These are phyloP conservation scores for Colletotrichum phormii DNA, from an alignment of 2,329 filamentous ascomycete species.

Conservation along the genomic window DNA sequence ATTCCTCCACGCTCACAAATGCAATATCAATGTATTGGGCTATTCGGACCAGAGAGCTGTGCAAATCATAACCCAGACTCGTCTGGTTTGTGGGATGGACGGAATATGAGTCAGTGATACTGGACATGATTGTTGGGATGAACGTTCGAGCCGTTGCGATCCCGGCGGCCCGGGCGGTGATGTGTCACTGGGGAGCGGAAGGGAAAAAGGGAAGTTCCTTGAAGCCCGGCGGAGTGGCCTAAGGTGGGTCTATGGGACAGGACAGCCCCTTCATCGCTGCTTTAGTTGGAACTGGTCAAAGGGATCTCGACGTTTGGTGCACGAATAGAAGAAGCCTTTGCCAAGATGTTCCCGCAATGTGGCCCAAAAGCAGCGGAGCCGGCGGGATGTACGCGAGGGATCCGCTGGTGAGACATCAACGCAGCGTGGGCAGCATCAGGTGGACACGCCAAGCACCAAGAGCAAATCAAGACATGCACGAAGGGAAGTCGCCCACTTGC, in stretches of 20 bases:
- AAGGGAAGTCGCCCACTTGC: not conserved
- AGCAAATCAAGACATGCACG: not conserved
- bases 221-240: not conserved
- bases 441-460: not conserved
- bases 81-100: not conserved
- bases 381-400: conserved; percentile 1
- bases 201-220: conserved; percentile 12
- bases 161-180: not conserved
- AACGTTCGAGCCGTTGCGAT: not conserved
- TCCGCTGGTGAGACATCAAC: conserved; percentile 6
- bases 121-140: not conserved
- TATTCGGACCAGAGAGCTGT: no score
- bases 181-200: conserved; percentile 6
- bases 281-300: no score
- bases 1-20: no score
- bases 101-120: no score
- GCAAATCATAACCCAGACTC: no score
- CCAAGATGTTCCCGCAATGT: no score
- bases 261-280: not conserved
- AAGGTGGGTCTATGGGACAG: not conserved
- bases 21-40: no score
- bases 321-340: no score
- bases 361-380: not conserved
- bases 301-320: no score
- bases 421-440: conserved; percentile 16